Evolutionary conservation across 2,329 filamentous ascomycete genomes (phyloP).

Genomic region (Thelonectria rubi): DNA sequence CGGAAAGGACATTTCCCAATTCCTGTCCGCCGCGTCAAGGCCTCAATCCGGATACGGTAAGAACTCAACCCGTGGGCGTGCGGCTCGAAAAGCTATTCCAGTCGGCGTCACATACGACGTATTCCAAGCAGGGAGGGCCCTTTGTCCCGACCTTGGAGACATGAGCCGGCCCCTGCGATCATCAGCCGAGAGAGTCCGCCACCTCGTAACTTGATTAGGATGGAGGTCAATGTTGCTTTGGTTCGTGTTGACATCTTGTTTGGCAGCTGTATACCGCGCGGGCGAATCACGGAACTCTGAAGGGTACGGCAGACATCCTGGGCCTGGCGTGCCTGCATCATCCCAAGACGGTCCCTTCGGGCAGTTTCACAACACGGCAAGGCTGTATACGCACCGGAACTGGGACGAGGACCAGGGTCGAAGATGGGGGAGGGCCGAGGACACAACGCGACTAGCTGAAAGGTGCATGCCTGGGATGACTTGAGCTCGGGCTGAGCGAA

Average conservation of each 20-base stretch:
- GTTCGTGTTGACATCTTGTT: slow-evolving; percentile 29
- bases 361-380: slow-evolving; percentile 34
- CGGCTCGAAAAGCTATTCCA: slow-evolving; percentile 24
- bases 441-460: slow-evolving; percentile 25
- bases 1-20: slow-evolving; percentile 15
- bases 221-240: slow-evolving; percentile 12
- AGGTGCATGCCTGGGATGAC: slow-evolving; percentile 23
- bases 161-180: slow-evolving; percentile 17
- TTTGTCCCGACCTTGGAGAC: slow-evolving; percentile 20
- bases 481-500: slow-evolving; percentile 24
- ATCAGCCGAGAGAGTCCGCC: slow-evolving; percentile 31
- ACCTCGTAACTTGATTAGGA: slow-evolving; percentile 34
- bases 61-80: slow-evolving; percentile 19
- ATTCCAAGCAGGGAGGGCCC: slow-evolving; percentile 23
- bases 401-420: slow-evolving; percentile 13
- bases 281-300: slow-evolving; percentile 30
- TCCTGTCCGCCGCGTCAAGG: slow-evolving; percentile 18
- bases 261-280: slow-evolving; percentile 22
- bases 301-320: slow-evolving; percentile 28
- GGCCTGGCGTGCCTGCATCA: slow-evolving; percentile 33
- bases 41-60: slow-evolving; percentile 24
- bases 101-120: slow-evolving; percentile 28
- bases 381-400: slow-evolving; percentile 17
- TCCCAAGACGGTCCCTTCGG: slow-evolving; percentile 15
- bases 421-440: slow-evolving; percentile 4